Evolutionary conservation across 805 yeast genomes (phyloP).

Genomic region (Metschnikowia reukaufii): DNA sequence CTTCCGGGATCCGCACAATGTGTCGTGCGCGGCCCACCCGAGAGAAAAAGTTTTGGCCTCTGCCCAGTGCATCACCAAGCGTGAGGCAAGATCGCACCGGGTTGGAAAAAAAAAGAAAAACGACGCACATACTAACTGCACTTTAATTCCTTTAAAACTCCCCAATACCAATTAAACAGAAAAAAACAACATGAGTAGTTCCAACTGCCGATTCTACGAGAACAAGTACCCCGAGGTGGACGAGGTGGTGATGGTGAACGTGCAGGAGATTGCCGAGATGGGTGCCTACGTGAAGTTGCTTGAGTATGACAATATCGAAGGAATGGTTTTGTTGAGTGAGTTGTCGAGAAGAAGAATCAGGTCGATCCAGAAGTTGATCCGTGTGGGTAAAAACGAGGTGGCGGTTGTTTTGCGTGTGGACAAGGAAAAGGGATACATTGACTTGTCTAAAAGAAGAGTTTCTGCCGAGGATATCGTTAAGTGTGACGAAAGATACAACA

Average conservation of each 20-base stretch:
- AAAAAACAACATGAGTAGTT: slow-evolving; percentile 60
- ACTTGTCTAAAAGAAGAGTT: slow-evolving; percentile 95
- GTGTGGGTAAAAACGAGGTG: slow-evolving; percentile 98
- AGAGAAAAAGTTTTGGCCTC: background rate
- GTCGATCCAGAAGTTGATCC: slow-evolving; percentile 93
- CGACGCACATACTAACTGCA: background rate
- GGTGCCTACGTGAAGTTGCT: slow-evolving; percentile 96
- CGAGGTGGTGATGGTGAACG: slow-evolving; percentile 98
- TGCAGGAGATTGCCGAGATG: slow-evolving; percentile 98
- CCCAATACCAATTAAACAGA: background rate
- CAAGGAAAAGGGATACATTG: slow-evolving; percentile 97
- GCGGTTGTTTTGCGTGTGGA: slow-evolving; percentile 98
- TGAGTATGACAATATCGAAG: slow-evolving; percentile 97
- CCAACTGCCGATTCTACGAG: slow-evolving; percentile 95
- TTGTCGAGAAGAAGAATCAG: slow-evolving; percentile 98
- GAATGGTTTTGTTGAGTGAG: slow-evolving; percentile 95
- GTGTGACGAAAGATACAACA: slow-evolving; percentile 96
- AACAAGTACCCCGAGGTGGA: slow-evolving; percentile 98
- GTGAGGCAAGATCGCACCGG: background rate
- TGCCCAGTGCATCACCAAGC: too few relatives aligned
- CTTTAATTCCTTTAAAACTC: too few relatives aligned
- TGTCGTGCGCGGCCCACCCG: slow-evolving; percentile 11
- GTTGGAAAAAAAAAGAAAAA: background rate
- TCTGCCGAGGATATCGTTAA: slow-evolving; percentile 95
- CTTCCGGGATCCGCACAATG: too few relatives aligned